phyloP scores from a whole-genome alignment of 345 rosid species.

The Heritiera fomes region DNA sequence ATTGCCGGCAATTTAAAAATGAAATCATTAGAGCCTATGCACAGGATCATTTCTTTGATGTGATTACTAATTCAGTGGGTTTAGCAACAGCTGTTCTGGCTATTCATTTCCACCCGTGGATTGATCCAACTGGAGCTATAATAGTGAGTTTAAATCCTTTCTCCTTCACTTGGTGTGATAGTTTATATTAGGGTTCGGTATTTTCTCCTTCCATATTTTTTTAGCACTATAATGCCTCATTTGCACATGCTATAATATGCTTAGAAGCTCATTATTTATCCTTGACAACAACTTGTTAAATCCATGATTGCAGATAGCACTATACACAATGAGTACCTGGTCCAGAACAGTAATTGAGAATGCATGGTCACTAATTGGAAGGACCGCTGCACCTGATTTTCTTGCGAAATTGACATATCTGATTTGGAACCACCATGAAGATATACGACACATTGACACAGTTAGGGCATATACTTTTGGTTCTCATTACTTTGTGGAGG shows the following conservation, averaged over 20 bases:
- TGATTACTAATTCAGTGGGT: constrained; percentile 57
- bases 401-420: constrained; percentile 66
- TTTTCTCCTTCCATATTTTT: neutral
- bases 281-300: neutral
- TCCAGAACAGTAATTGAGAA: constrained; percentile 71
- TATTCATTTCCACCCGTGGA: constrained; percentile 52
- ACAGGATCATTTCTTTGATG: constrained; percentile 59
- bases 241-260: neutral
- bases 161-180: neutral
- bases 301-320: constrained; percentile 54
- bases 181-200: constrained; percentile 2
- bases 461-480: constrained; percentile 85
- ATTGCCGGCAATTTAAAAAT: constrained; percentile 52
- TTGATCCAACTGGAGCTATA: constrained; percentile 62
- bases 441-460: constrained; percentile 67
- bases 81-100: constrained; percentile 55
- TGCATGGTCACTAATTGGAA: constrained; percentile 62
- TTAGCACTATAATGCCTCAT: neutral
- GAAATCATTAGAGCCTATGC: constrained; percentile 54
- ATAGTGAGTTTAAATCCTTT: constrained; percentile 36
- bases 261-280: neutral
- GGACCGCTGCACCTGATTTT: constrained; percentile 80
- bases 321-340: constrained; percentile 78
- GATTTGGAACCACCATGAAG: constrained; percentile 75
- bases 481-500: constrained; percentile 77